Evolutionary conservation across 2,329 filamentous ascomycete genomes (phyloP).

Genomic region (Botryotinia convoluta): DNA sequence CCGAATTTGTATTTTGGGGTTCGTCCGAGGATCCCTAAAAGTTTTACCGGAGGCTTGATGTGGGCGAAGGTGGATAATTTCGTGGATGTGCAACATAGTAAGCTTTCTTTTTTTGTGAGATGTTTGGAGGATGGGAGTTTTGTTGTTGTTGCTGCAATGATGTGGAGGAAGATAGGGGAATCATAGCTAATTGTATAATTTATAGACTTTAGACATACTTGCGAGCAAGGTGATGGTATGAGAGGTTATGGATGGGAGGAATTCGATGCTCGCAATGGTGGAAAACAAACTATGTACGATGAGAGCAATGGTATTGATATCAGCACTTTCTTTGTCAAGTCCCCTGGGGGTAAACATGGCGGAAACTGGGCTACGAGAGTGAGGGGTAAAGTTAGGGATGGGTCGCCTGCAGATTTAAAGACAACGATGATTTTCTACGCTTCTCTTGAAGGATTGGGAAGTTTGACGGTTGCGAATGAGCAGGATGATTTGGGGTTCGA

Average conservation of each 20-base stretch:
- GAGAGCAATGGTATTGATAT: slow-evolving; percentile 84
- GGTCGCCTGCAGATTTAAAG: slow-evolving; percentile 64
- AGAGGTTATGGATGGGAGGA: slow-evolving; percentile 97
- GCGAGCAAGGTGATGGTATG: slow-evolving; percentile 93
- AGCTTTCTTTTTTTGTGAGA: slow-evolving; percentile 38
- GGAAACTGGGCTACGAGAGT: slow-evolving; percentile 91
- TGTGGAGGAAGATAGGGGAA: not conserved
- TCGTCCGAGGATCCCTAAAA: slow-evolving; percentile 76
- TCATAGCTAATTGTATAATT: slow-evolving; percentile 24
- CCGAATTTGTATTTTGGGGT: slow-evolving; percentile 94
- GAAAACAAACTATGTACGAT: slow-evolving; percentile 87
- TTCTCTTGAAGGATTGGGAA: slow-evolving; percentile 72
- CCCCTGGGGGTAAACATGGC: slow-evolving; percentile 79
- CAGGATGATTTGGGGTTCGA: slow-evolving; percentile 53
- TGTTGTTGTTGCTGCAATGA: not conserved
- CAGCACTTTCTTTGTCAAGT: slow-evolving; percentile 90
- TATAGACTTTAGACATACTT: slow-evolving; percentile 84
- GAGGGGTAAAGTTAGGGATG: slow-evolving; percentile 73
- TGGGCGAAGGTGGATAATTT: slow-evolving; percentile 87
- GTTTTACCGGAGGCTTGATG: slow-evolving; percentile 77
- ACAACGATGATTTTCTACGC: slow-evolving; percentile 81
- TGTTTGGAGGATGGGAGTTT: not conserved
- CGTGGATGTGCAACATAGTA: slow-evolving; percentile 71
- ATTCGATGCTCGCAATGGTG: slow-evolving; percentile 85
- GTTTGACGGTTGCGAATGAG: slow-evolving; percentile 58